Base-by-base conservation (phyloP, 148 eudicot species). In the Talinum fruticosum region DNA sequence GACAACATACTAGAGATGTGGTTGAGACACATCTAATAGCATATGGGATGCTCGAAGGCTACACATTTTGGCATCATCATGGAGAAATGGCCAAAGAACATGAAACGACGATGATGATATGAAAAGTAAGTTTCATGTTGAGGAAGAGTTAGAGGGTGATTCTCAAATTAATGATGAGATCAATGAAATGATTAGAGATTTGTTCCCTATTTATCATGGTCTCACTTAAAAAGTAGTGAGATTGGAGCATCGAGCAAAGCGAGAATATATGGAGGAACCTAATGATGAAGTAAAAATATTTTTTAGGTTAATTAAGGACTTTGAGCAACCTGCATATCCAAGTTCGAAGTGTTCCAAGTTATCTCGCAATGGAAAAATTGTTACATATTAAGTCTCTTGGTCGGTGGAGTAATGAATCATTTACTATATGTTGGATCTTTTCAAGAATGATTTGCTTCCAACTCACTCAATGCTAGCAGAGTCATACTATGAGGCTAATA, bases 371-470 rank as follows among this genome's bases (percentile, higher is more conserved):
- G 16, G 45, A 35, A 0, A 69, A 69, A 4, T 35, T 69, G 2
- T 45, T 34, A 5, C 72, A 69, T n/a, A 69, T 69, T 6, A 69
- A 69, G 35, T 32, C 41, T 3, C 45, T 69, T 34, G 72, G 72
- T 19, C n/a, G 72, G 41, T 35, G 72, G 44, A 69, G 72, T 69
- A 69, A 18, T 69, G 47, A 19, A 35, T 35, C 72, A 69, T 35
- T 69, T 29, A 35, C 72, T 5, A 69, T 69, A 35, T n/a, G 35
- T 35, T 69, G n/a, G 35, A 47, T 6, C 8, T 38, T 38, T 10
- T 38, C 1, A 38, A 38, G 1, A 38, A 38, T 38, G 44, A 38
- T 6, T 38, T 38, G 44, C 44, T 38, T 0, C 44, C 44, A 38
- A 5, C 4, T 38, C 8, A 10, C 8, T 38, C 44, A 0, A 38